These are phyloP conservation scores for Torulaspora globosa DNA, from an alignment of 1,139 yeast species.

Conservation along the genomic window DNA sequence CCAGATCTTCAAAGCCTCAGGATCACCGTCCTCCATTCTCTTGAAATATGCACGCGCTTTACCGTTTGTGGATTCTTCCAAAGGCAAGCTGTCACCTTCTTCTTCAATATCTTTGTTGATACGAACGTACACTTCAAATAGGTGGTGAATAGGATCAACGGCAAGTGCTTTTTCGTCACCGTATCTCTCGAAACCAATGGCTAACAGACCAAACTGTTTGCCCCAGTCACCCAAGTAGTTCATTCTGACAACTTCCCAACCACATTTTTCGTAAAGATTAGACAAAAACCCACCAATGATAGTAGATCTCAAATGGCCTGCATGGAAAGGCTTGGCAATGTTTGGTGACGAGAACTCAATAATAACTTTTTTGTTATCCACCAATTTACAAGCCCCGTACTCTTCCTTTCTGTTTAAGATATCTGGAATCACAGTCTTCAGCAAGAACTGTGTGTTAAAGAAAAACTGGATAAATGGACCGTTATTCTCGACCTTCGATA, in stretches of 20 bases:
- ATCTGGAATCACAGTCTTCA: slow-evolving; percentile 67
- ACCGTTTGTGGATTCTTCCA: slow-evolving; percentile 61
- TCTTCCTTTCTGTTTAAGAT: slow-evolving; percentile 54
- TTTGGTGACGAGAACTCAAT: slow-evolving; percentile 97
- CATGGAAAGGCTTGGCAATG: slow-evolving; percentile 98
- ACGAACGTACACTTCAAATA: slow-evolving; percentile 89
- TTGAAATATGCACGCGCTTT: slow-evolving; percentile 85
- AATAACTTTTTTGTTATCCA: slow-evolving; percentile 65
- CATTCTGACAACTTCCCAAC: slow-evolving; percentile 85
- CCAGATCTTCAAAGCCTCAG: slow-evolving; percentile 76
- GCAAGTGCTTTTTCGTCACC: slow-evolving; percentile 73
- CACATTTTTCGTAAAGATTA: slow-evolving; percentile 82
- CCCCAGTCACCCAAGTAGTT: slow-evolving; percentile 99
- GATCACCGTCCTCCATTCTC: slow-evolving; percentile 92
- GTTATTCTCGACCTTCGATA: slow-evolving; percentile 69
- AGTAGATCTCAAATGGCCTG: slow-evolving; percentile 97
- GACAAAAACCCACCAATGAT: slow-evolving; percentile 96
- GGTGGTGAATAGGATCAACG: slow-evolving; percentile 85
- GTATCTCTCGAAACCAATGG: slow-evolving; percentile 83
- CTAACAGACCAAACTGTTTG: slow-evolving; percentile 93
- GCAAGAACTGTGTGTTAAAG: slow-evolving; percentile 63
- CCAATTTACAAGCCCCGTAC: slow-evolving; percentile 76
- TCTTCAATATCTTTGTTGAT: slow-evolving; percentile 73
- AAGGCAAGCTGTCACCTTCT: slow-evolving; percentile 63
- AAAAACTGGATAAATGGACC: slow-evolving; percentile 92